A percentile compares a stretch with the other conserved stretches of the same genome.
Evolutionary conservation across 1,284 basidiomycete genomes (phyloP).

Genomic region (Blastosporella zonata): DNA sequence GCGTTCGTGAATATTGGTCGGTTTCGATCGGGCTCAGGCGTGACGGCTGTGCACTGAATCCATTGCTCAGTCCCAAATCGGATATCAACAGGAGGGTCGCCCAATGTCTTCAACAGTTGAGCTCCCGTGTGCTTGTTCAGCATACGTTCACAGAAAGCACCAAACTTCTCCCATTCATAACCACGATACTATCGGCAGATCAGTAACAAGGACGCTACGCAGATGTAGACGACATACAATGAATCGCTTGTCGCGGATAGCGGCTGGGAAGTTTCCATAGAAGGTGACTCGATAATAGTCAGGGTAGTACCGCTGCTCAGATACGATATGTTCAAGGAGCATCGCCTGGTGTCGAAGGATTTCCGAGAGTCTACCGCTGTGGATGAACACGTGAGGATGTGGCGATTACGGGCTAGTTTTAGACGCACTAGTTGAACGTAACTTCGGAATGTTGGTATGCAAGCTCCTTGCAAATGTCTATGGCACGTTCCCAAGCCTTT

Average conservation of each 20-base stretch:
- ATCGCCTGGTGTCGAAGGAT: constrained; percentile 83
- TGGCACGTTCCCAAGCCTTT: constrained; percentile 93
- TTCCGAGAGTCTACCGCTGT: constrained; percentile 76
- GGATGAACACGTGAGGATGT: constrained; percentile 6
- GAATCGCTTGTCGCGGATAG: constrained; percentile 84
- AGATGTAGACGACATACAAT: constrained; percentile 50
- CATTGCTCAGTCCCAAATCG: constrained; percentile 81
- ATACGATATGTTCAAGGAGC: constrained; percentile 80
- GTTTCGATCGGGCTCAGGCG: constrained; percentile 80
- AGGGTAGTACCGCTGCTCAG: constrained; percentile 79
- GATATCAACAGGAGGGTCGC: constrained; percentile 79
- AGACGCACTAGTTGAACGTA: constrained; percentile 85
- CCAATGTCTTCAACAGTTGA: constrained; percentile 72
- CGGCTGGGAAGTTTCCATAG: constrained; percentile 86
- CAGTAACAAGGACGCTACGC: not conserved
- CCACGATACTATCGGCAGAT: constrained; percentile 70
- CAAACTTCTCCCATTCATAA: constrained; percentile 87
- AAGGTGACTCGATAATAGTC: constrained; percentile 95
- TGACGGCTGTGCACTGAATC: constrained; percentile 85
- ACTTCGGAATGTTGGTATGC: constrained; percentile 80
- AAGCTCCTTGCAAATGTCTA: constrained; percentile 91
- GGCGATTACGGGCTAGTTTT: not conserved
- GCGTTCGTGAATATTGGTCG: constrained; percentile 83
- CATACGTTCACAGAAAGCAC: constrained; percentile 88
- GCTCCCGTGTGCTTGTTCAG: constrained; percentile 90